Percentiles rank a stretch among this genome's conserved stretches.
phyloP scores from a whole-genome alignment of 257 asterid species.

The Buddleja alternifolia region DNA sequence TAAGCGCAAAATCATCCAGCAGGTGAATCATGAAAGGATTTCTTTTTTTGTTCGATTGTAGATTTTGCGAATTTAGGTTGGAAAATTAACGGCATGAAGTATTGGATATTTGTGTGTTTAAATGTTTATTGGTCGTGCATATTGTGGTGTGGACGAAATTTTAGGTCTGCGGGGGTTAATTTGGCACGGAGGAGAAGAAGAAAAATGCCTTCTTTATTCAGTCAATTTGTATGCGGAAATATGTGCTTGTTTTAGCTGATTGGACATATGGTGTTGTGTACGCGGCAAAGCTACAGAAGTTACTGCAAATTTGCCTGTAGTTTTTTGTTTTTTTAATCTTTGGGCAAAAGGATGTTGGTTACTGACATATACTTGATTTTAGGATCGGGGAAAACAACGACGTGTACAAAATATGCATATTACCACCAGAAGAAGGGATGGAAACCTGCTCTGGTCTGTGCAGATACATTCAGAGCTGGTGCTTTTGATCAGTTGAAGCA shows the following conservation, averaged over 20 bases:
- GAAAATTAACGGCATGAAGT: too few relatives aligned
- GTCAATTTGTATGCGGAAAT: too few relatives aligned
- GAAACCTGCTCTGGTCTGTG: slow-evolving; percentile 93
- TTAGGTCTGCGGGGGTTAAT: too few relatives aligned
- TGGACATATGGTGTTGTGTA: neutral
- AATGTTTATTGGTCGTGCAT: too few relatives aligned
- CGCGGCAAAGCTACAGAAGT: neutral
- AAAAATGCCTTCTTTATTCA: too few relatives aligned
- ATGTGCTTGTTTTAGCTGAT: slow-evolving; percentile 6
- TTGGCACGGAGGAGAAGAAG: too few relatives aligned
- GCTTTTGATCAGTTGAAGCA: slow-evolving; percentile 98
- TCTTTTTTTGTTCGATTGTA: neutral
- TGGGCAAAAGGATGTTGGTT: slow-evolving; percentile 9
- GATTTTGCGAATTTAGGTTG: neutral
- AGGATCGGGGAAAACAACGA: slow-evolving; percentile 95
- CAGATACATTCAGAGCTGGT: slow-evolving; percentile 97
- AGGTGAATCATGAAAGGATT: slow-evolving; percentile 37
- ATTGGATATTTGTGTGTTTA: too few relatives aligned
- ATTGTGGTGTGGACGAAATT: too few relatives aligned
- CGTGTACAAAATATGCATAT: slow-evolving; percentile 86
- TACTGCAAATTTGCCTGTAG: neutral
- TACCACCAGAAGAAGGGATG: slow-evolving; percentile 93
- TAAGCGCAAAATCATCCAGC: slow-evolving; percentile 80
- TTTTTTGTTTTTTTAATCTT: slow-evolving; percentile 9
- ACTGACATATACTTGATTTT: slow-evolving; percentile 21